Evolutionary conservation across 1,284 basidiomycete genomes (phyloP), one percentile per base, ranked within the genome.

Genomic region (Papiliotrema terrestris): DNA sequence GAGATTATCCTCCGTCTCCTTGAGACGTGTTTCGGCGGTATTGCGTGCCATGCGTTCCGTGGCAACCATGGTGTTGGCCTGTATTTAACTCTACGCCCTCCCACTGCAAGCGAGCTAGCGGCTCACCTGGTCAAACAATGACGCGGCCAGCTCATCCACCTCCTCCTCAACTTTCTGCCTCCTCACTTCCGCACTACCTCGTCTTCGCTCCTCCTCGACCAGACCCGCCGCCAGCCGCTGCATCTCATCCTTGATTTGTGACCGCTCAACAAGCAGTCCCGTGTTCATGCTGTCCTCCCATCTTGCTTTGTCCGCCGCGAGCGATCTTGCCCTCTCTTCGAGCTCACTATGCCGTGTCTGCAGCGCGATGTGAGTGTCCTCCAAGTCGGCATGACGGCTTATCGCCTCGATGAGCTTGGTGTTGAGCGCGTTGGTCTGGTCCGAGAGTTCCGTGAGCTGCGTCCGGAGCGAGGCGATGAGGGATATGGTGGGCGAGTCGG

Each of bases 41-140:
- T 88, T 86, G 2, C 82, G 74, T 11, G 82, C 83, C 57, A 88
- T 83, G 6, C 93, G 84, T 45, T 95, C 95, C 63, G 91, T 87
- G 0, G 91, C 92, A 6, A 98, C 91, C 91, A 95, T 95, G 1
- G 82, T 86, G 71, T 95, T 94, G 2, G 91, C 91, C 74, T 92
- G 58, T 4, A 23, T 57, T 47, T 47, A 32, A 11, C 23, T 15
- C 44, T 6, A 25, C 19, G 15, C 32, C 51, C 39, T 25, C 29
- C 36, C 23, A 6, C 22, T 41, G 13, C 37, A 35, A 17, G 19
- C 20, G 11, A 6, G 20, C 13, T 5, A 22, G 8, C 5, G 3
- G 62, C 74, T 62, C 51, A 75, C 76, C 68, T 78, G 89, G 59
- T 84, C 83, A 68, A 95, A 95, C 19, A 95, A 76, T 53, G 81